A percentile compares a stretch with the other conserved stretches of the same genome.
These are phyloP conservation scores for Myrica gale DNA, from an alignment of 306 rosid species.

Conservation along the genomic window DNA sequence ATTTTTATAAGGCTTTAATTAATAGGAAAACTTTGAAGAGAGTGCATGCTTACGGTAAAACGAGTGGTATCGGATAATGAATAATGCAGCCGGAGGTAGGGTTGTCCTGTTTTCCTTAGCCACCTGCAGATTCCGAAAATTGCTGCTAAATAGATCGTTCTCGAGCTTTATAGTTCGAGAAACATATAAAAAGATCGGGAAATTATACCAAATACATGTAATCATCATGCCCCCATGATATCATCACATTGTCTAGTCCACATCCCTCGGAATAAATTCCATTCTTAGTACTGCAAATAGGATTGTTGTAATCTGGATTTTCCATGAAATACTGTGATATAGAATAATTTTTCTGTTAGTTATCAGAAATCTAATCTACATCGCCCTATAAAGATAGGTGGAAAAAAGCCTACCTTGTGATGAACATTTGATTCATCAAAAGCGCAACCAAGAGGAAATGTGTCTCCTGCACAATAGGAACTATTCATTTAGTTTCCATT, in stretches of 20 bases:
- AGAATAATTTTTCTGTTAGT: background rate
- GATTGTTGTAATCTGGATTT: constrained; percentile 44
- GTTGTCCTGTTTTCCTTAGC: constrained; percentile 58
- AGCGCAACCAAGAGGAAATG: constrained; percentile 74
- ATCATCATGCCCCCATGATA: constrained; percentile 77
- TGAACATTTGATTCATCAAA: constrained; percentile 62
- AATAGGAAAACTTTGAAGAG: background rate
- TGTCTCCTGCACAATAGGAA: constrained; percentile 48
- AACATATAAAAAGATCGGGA: no score
- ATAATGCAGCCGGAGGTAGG: constrained; percentile 54
- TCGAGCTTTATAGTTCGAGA: no score
- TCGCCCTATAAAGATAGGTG: background rate
- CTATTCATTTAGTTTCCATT: constrained; percentile 10
- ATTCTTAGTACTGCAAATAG: constrained; percentile 37
- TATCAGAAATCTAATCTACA: background rate
- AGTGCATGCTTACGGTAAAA: constrained; percentile 49
- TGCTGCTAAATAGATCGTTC: no score
- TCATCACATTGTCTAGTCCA: constrained; percentile 50
- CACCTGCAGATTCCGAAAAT: constrained; percentile 33
- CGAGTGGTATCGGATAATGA: constrained; percentile 63
- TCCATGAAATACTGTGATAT: constrained; percentile 51
- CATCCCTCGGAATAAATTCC: constrained; percentile 55
- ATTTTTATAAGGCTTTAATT: no score
- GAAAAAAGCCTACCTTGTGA: constrained; percentile 39
- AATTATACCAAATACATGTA: constrained; percentile 58